These are phyloP conservation scores for Lepraria neglecta DNA, from an alignment of 495 filamentous ascomycete genomes.

Conservation along the genomic window DNA sequence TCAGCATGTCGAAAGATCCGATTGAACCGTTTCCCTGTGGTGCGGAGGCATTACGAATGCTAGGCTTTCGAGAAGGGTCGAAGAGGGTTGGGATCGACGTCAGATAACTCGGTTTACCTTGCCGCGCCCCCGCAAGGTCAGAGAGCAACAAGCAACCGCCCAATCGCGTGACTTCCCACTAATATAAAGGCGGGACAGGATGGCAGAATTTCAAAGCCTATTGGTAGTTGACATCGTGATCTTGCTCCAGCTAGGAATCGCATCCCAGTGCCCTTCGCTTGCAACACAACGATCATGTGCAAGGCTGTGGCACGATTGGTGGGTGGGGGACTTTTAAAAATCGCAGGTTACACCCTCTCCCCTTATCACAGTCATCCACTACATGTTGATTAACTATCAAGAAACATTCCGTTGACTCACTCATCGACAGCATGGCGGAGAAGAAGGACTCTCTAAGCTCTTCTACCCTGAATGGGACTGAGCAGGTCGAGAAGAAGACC, in stretches of 20 bases:
- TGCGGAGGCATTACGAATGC: not conserved
- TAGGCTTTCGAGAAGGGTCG: not conserved
- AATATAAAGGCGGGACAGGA: not conserved
- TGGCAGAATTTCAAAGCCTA: not conserved
- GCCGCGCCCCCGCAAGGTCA: not conserved
- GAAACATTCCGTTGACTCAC: not conserved
- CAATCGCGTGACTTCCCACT: constrained; percentile 1
- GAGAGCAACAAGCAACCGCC: not conserved
- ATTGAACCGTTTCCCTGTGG: not conserved
- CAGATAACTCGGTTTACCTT: not conserved
- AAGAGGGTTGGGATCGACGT: constrained; percentile 1
- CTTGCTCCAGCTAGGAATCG: not conserved
- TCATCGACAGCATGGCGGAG: constrained; percentile 6
- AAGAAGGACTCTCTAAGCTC: not conserved
- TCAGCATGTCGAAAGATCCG: not conserved
- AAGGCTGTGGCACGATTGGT: not conserved
- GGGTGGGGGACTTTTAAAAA: not conserved
- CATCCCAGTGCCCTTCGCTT: not conserved
- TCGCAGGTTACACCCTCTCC: not conserved
- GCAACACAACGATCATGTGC: not conserved
- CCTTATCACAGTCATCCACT: not conserved
- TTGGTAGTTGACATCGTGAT: not conserved
- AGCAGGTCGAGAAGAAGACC: not conserved
- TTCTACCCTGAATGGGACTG: not conserved
- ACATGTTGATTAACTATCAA: not conserved